A percentile compares a stretch with the other conserved stretches of the same genome.
Evolutionary conservation across 2,329 filamentous ascomycete genomes (phyloP).

Genomic region (Exophiala spinifera): DNA sequence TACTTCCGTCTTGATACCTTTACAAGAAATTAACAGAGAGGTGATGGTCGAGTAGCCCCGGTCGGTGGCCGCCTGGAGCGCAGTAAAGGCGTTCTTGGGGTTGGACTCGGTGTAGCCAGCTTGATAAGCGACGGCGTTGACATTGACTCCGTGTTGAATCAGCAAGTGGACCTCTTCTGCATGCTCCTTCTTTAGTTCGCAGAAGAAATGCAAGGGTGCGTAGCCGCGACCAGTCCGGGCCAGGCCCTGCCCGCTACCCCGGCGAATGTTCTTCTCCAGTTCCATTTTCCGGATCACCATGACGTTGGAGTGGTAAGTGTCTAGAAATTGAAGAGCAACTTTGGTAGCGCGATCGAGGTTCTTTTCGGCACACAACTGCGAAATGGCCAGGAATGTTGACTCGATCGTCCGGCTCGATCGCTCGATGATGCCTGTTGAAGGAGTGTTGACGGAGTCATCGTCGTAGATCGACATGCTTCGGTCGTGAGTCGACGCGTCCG

Average conservation of each 20-base stretch:
- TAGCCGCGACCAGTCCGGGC: conserved; percentile 24
- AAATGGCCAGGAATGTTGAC: conserved; percentile 21
- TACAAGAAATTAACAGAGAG: conserved; percentile 13
- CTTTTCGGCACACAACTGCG: conserved; percentile 14
- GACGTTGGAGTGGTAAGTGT: conserved; percentile 22
- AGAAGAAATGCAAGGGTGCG: conserved; percentile 26
- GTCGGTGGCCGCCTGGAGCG: conserved; percentile 20
- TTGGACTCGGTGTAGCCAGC: conserved; percentile 19
- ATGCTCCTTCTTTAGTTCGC: conserved; percentile 23
- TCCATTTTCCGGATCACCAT: conserved; percentile 23
- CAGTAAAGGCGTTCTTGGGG: conserved; percentile 20
- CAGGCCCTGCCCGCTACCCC: conserved; percentile 17
- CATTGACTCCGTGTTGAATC: conserved; percentile 22
- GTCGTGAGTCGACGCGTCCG: conserved; percentile 18
- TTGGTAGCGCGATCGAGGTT: conserved; percentile 20
- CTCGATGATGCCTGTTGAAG: conserved; percentile 8
- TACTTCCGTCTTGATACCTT: conserved; percentile 14
- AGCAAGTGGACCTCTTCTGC: conserved; percentile 22
- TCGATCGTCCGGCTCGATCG: conserved; percentile 16
- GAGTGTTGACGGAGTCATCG: conserved; percentile 14
- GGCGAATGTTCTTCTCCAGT: conserved; percentile 23
- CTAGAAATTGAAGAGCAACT: conserved; percentile 19
- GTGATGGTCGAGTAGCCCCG: conserved; percentile 21
- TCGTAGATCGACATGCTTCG: conserved; percentile 12
- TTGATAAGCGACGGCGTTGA: conserved; percentile 22